Conservation (phyloP, 805 yeast species). For the Phaffomyces thermotolerans region DNA sequence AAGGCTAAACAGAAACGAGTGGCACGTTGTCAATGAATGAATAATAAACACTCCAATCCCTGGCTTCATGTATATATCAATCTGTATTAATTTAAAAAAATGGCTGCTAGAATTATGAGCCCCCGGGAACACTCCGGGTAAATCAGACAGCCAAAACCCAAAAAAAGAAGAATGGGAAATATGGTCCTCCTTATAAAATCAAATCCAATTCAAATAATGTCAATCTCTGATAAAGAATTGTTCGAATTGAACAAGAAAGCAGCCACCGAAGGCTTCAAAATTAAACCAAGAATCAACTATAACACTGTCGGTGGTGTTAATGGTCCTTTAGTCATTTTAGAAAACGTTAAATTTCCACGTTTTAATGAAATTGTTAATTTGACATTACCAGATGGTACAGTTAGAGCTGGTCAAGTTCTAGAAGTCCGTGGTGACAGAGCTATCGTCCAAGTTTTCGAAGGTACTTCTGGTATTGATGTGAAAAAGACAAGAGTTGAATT, state of each 20-base stretch:
- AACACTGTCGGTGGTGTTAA: conserved; percentile 98
- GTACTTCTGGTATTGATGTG: conserved; percentile 97
- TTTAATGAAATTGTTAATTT: conserved; percentile 95
- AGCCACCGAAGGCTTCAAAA: conserved; percentile 83
- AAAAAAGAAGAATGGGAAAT: conserved; percentile 10
- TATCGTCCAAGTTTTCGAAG: conserved; percentile 97
- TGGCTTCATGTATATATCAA: no score
- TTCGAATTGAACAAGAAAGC: conserved; percentile 84
- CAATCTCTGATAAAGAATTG: conserved; percentile 32
- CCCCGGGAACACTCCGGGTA: background rate
- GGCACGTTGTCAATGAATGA: conserved; percentile 19
- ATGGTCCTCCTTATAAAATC: background rate
- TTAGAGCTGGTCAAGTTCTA: conserved; percentile 95
- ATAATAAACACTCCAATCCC: background rate
- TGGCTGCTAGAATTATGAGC: background rate
- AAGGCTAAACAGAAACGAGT: conserved; percentile 17
- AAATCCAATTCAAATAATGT: conserved; percentile 7
- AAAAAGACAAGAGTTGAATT: conserved; percentile 96
- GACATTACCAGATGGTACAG: conserved; percentile 92
- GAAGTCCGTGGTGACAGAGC: conserved; percentile 98
- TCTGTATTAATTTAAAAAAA: no score
- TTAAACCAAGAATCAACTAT: conserved; percentile 85
- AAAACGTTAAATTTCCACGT: conserved; percentile 81
- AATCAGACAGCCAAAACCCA: background rate
- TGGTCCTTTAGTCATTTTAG: conserved; percentile 92